phyloP scores from a whole-genome alignment of 2,329 filamentous ascomycete species.

The Aphanoascus verrucosus region DNA sequence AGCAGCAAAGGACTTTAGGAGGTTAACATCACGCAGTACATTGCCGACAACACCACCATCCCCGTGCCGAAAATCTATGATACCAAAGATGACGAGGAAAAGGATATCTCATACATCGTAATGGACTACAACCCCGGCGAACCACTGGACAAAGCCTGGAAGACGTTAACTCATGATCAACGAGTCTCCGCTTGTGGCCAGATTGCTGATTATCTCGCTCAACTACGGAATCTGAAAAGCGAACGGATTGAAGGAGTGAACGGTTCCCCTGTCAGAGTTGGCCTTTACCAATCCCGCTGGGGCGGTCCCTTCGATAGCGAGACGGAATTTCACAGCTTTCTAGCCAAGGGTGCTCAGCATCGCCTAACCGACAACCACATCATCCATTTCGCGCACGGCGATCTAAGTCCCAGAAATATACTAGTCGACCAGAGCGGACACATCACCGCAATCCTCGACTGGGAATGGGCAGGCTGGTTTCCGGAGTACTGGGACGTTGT shows the following conservation, averaged over 20 bases:
- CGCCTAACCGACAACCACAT: background rate
- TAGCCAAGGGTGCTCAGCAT: background rate
- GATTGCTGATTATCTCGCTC: too few species aligned
- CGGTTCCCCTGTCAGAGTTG: background rate
- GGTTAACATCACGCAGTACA: too few species aligned
- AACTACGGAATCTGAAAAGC: too few species aligned
- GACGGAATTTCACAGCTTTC: constrained; percentile 10
- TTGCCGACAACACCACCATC: too few species aligned
- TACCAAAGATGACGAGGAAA: too few species aligned
- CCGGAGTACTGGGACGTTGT: constrained; percentile 13
- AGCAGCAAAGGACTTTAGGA: too few species aligned
- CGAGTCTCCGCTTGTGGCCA: too few species aligned
- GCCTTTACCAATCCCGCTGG: constrained; percentile 7
- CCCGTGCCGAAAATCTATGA: too few species aligned
- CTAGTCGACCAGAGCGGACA: constrained; percentile 15
- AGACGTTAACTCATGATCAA: too few species aligned
- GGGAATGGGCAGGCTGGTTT: constrained; percentile 19
- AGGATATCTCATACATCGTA: too few species aligned
- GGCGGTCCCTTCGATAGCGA: constrained; percentile 10
- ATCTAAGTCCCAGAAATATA: constrained; percentile 15
- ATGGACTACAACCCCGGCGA: too few species aligned
- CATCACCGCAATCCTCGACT: constrained; percentile 18
- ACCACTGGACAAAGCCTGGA: too few species aligned
- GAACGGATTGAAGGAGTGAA: constrained; percentile 6
- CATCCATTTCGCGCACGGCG: constrained; percentile 14